These are phyloP conservation scores for Blastobotrys arbuscula DNA, from an alignment of 1,139 yeast genomes.

Conservation along the genomic window DNA sequence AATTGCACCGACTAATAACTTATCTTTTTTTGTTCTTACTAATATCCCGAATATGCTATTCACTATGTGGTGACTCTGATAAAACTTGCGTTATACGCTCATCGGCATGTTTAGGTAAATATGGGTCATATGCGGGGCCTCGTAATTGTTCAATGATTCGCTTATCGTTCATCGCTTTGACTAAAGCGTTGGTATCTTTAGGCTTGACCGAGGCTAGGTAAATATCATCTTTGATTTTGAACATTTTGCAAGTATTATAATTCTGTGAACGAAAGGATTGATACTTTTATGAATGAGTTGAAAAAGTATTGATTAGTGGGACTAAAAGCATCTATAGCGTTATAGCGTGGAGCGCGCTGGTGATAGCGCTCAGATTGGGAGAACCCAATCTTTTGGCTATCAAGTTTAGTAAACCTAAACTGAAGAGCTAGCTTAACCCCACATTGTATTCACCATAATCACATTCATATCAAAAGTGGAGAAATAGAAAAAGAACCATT, in stretches of 20 bases:
- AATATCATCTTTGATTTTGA: too few relatives aligned
- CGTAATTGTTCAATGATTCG: constrained; percentile 17
- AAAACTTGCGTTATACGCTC: neutral
- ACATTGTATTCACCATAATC: too few relatives aligned
- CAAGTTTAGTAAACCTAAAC: too few relatives aligned
- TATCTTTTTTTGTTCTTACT: neutral
- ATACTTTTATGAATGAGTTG: neutral
- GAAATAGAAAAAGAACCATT: too few relatives aligned
- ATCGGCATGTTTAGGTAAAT: constrained; percentile 16
- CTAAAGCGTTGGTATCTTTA: neutral
- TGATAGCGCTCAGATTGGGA: too few relatives aligned
- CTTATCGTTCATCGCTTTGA: constrained; percentile 16
- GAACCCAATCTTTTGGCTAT: too few relatives aligned
- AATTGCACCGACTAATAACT: neutral
- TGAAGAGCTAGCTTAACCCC: too few relatives aligned
- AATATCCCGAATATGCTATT: constrained; percentile 12
- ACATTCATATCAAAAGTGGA: too few relatives aligned
- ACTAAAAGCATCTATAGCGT: neutral
- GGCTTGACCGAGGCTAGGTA: neutral
- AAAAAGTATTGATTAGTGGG: neutral
- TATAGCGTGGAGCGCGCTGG: too few relatives aligned
- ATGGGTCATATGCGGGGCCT: constrained; percentile 18
- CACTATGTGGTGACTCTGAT: constrained; percentile 14
- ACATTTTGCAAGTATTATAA: too few relatives aligned
- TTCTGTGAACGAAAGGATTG: neutral